Conservation (phyloP, 768 basidiomycete species). For the Rhodotorula paludigena region DNA sequence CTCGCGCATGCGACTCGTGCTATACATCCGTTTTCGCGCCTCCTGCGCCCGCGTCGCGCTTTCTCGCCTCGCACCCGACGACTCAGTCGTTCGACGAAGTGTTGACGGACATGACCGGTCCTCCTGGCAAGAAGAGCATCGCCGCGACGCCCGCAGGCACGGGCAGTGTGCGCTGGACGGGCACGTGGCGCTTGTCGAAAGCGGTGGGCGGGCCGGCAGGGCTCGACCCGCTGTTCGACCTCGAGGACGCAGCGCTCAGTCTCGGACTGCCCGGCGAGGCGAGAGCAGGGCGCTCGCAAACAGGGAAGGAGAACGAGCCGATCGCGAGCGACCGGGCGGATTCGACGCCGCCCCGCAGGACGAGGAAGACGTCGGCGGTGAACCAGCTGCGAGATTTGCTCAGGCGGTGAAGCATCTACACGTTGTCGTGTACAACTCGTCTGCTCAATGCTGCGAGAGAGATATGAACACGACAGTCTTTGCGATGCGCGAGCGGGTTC, state of each 20-base stretch:
- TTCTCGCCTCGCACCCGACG: slow-evolving; percentile 11
- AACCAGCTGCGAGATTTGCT: background rate
- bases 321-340: background rate
- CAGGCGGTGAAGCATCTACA: background rate
- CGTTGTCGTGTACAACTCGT: no score
- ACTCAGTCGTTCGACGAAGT: no score
- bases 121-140: background rate
- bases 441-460: background rate
- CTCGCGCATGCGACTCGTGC: slow-evolving; percentile 78
- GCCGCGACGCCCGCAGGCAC: no score
- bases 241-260: no score
- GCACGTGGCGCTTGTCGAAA: background rate
- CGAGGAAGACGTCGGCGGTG: background rate
- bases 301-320: background rate
- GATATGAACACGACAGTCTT: background rate
- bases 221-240: background rate
- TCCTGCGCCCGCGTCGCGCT: slow-evolving; percentile 8
- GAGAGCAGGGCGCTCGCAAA: no score
- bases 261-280: no score
- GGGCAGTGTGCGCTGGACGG: background rate
- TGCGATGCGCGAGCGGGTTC: no score
- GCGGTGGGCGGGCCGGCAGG: background rate
- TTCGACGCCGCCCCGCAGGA: background rate
- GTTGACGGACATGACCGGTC: no score
- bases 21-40: slow-evolving; percentile 69